Percentiles rank a stretch among this genome's conserved stretches.
Conservation (phyloP, 2,329 filamentous ascomycete genomes). For the Aspergillus glaucus region DNA sequence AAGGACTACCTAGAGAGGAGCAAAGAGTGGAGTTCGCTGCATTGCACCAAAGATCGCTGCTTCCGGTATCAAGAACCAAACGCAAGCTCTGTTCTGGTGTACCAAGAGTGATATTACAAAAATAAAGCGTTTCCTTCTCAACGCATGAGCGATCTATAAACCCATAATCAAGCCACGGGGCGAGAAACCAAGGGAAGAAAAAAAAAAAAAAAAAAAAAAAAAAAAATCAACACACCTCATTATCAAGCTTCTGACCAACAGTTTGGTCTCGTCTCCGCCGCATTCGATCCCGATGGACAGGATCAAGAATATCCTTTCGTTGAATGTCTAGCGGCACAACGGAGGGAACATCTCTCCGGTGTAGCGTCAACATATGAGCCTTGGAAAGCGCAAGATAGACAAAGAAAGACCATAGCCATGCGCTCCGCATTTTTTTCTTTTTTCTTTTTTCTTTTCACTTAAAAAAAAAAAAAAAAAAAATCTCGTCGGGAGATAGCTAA, state of each 20-base stretch:
- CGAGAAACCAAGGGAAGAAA: not conserved
- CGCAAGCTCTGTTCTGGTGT: conserved; percentile 51
- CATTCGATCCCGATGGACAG: conserved; percentile 41
- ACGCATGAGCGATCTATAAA: conserved; percentile 1
- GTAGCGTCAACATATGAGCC: conserved; percentile 22
- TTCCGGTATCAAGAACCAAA: conserved; percentile 57
- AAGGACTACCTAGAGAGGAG: conserved; percentile 32
- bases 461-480: too few relatives aligned
- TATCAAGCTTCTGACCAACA: conserved; percentile 44
- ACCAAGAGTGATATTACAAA: conserved; percentile 52
- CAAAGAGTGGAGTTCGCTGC: conserved; percentile 46
- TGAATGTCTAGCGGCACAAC: conserved; percentile 48
- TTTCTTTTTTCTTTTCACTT: too few relatives aligned
- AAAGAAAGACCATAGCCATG: conserved; percentile 10
- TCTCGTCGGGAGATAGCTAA: too few relatives aligned
- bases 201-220: not conserved
- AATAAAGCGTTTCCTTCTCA: conserved; percentile 50
- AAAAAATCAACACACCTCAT: conserved; percentile 37
- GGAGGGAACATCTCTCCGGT: conserved; percentile 32
- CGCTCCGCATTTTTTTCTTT: conserved; percentile 15
- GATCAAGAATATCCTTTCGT: conserved; percentile 42
- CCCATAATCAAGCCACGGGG: not conserved
- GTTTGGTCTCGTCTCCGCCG: conserved; percentile 40
- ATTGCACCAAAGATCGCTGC: conserved; percentile 59
- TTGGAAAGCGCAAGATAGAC: conserved; percentile 11